Conservation (phyloP, 1,284 basidiomycete species). For the Cerrena zonata region DNA sequence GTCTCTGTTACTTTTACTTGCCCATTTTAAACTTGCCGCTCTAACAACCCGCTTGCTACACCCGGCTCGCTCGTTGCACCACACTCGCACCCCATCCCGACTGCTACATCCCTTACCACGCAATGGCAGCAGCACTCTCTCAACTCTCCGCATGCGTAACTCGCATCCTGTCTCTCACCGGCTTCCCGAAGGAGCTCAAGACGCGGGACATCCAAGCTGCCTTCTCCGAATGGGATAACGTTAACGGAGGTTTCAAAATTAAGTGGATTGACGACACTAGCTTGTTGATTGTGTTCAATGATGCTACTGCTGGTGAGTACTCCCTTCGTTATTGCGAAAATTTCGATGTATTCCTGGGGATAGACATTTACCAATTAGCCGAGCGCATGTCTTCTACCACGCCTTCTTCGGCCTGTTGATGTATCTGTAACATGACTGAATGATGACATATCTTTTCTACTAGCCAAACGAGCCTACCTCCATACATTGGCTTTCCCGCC, state of each 20-base stretch:
- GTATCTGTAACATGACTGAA: not conserved
- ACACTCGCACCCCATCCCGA: constrained; percentile 10
- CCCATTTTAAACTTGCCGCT: constrained; percentile 19
- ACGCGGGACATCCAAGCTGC: constrained; percentile 92
- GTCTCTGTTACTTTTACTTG: constrained; percentile 23
- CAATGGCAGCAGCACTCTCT: constrained; percentile 54
- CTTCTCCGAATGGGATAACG: constrained; percentile 84
- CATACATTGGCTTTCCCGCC: constrained; percentile 80
- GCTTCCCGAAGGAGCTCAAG: constrained; percentile 92
- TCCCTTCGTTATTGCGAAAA: constrained; percentile 1
- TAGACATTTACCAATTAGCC: constrained; percentile 7
- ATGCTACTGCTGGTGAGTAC: constrained; percentile 72
- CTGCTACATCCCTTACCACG: constrained; percentile 10
- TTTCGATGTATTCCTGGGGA: constrained; percentile 6
- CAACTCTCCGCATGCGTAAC: constrained; percentile 91
- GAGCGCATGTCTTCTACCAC: constrained; percentile 9
- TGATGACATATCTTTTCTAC: not conserved
- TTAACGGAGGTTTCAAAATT: constrained; percentile 91
- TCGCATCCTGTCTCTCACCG: constrained; percentile 85
- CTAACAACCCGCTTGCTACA: not conserved
- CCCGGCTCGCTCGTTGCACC: not conserved
- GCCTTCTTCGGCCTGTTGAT: constrained; percentile 4
- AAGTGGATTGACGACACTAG: constrained; percentile 98
- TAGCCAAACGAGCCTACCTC: constrained; percentile 92
- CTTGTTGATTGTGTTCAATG: constrained; percentile 89